Evolutionary conservation across 2,329 filamentous ascomycete species (phyloP).

Genomic region (Domatiomyces catenatus): DNA sequence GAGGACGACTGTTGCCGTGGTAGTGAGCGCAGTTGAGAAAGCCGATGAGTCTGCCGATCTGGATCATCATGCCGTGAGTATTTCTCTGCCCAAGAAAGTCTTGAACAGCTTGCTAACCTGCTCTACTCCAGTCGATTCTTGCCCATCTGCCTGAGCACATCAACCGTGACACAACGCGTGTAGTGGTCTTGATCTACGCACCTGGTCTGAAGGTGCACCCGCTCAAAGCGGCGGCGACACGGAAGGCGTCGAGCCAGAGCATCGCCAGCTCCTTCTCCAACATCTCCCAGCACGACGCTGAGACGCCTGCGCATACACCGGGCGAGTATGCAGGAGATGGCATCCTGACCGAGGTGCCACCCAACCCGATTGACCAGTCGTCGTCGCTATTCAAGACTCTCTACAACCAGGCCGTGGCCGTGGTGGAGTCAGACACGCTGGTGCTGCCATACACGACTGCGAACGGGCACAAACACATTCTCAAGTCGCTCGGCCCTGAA

Average conservation of each 20-base stretch:
- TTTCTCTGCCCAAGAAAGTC: not conserved
- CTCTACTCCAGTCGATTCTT: constrained; percentile 53
- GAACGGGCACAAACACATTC: constrained; percentile 71
- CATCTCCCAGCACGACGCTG: constrained; percentile 58
- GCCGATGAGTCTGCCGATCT: constrained; percentile 41
- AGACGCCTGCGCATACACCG: constrained; percentile 51
- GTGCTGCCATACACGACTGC: constrained; percentile 75
- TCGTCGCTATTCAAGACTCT: constrained; percentile 58
- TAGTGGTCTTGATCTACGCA: constrained; percentile 82
- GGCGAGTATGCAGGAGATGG: constrained; percentile 34
- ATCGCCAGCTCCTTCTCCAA: constrained; percentile 65
- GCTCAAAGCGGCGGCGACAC: constrained; percentile 19
- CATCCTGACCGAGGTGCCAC: constrained; percentile 34
- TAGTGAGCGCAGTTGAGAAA: constrained; percentile 64
- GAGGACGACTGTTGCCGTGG: constrained; percentile 69
- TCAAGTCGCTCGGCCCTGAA: constrained; percentile 72
- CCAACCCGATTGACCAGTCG: constrained; percentile 24
- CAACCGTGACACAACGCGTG: constrained; percentile 55
- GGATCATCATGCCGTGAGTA: constrained; percentile 67
- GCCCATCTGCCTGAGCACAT: constrained; percentile 71
- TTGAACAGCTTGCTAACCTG: constrained; percentile 4
- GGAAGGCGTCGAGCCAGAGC: constrained; percentile 26
- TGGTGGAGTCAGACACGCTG: constrained; percentile 75
- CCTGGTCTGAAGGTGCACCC: constrained; percentile 58
- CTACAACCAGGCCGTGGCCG: constrained; percentile 59